Conservation (phyloP, 2,329 filamentous ascomycete genomes). For the Chaetomium strumarium region DNA sequence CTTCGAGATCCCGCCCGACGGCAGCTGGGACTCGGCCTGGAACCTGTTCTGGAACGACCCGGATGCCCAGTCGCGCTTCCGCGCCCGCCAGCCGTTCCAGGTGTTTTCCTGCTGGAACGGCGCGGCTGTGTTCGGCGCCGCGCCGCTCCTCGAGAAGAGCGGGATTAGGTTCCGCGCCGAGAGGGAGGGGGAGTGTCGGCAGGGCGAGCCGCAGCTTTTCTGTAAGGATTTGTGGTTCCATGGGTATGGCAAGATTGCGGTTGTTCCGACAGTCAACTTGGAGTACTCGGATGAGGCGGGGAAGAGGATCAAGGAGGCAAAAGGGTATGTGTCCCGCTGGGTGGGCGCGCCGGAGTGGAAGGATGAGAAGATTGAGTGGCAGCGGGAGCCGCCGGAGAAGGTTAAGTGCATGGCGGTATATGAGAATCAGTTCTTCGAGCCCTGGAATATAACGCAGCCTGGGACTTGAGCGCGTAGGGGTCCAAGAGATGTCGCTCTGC, state of each 20-base stretch:
- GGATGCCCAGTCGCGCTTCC: slow-evolving; percentile 29
- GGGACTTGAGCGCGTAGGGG: slow-evolving; percentile 6
- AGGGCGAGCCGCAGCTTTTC: slow-evolving; percentile 51
- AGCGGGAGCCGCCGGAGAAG: slow-evolving; percentile 36
- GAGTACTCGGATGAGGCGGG: slow-evolving; percentile 46
- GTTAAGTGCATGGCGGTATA: slow-evolving; percentile 45
- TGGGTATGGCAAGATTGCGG: slow-evolving; percentile 47
- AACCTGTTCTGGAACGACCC: slow-evolving; percentile 49
- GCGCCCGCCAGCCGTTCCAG: slow-evolving; percentile 44
- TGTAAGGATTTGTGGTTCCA: slow-evolving; percentile 51
- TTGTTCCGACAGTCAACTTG: slow-evolving; percentile 50
- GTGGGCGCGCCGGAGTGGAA: slow-evolving; percentile 26
- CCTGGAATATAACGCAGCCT: slow-evolving; percentile 34
- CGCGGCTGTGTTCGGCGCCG: slow-evolving; percentile 42
- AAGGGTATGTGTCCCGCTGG: slow-evolving; percentile 41
- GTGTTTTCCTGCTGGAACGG: slow-evolving; percentile 60
- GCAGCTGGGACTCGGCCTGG: slow-evolving; percentile 43
- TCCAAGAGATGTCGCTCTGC: too few species aligned
- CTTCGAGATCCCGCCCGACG: slow-evolving; percentile 46
- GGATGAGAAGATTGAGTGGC: slow-evolving; percentile 37
- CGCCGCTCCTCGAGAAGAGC: slow-evolving; percentile 38
- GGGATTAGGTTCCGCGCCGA: slow-evolving; percentile 41
- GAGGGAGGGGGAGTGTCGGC: slow-evolving; percentile 41
- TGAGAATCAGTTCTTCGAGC: slow-evolving; percentile 36
- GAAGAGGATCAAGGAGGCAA: slow-evolving; percentile 41